A percentile compares a stretch with the other conserved stretches of the same genome.
Evolutionary conservation across 495 filamentous ascomycete genomes (phyloP).

Genomic region (Penicillium salamii): DNA sequence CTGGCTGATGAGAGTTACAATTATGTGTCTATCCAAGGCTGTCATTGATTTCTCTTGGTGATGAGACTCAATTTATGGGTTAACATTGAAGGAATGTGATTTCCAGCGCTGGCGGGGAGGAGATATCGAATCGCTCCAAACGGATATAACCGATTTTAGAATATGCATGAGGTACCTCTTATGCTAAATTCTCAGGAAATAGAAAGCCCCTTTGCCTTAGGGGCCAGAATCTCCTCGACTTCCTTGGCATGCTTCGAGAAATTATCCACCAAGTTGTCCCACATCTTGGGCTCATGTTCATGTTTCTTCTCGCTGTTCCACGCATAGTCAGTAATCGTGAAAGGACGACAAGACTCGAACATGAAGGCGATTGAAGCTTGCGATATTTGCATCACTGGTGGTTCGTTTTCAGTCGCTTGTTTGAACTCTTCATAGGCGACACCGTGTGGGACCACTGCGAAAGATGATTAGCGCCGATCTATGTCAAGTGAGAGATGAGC

Average conservation of each 20-base stretch:
- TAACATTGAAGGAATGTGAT: too few species aligned
- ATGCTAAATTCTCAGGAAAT: slow-evolving; percentile 4
- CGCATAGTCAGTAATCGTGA: slow-evolving; percentile 52
- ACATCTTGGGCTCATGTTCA: slow-evolving; percentile 57
- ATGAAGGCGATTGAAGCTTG: slow-evolving; percentile 56
- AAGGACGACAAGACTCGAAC: slow-evolving; percentile 53
- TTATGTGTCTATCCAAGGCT: too few species aligned
- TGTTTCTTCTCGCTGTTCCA: slow-evolving; percentile 53
- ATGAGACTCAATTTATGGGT: too few species aligned
- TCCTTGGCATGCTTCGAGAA: slow-evolving; percentile 43
- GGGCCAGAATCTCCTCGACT: slow-evolving; percentile 40
- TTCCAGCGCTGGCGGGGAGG: too few species aligned
- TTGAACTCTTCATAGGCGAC: slow-evolving; percentile 65
- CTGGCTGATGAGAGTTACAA: too few species aligned
- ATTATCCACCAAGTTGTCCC: slow-evolving; percentile 52
- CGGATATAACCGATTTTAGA: too few species aligned
- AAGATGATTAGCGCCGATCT: not conserved
- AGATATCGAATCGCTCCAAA: too few species aligned
- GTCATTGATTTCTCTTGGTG: too few species aligned
- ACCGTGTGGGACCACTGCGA: slow-evolving; percentile 51
- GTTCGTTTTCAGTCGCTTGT: slow-evolving; percentile 46
- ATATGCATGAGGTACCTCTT: too few species aligned
- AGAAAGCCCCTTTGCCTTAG: slow-evolving; percentile 13
- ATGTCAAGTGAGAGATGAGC: not conserved
- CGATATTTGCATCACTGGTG: slow-evolving; percentile 47